Base-by-base conservation (phyloP, 176 grass and related monocot species). In the Musa acuminata region DNA sequence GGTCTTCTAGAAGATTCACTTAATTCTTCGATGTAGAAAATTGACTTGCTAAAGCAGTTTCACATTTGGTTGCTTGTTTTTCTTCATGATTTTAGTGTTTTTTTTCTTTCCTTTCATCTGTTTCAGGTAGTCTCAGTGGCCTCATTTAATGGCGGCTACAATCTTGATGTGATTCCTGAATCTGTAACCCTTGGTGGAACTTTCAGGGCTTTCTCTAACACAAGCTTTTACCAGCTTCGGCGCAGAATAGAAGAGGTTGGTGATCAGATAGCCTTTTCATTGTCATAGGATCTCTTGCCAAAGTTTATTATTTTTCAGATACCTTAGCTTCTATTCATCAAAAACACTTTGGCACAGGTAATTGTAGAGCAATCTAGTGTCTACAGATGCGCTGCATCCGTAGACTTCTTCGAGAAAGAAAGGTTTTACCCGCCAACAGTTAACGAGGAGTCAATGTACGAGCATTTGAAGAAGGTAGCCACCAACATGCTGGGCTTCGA, bases 391-490 rank as follows among this genome's bases (percentile, higher is more conserved):
- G 58, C 52, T 0, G 86, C 90, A 1, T 6, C 80, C 1, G 76
- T 91, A 24, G 91, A 99, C 82, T 99, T 99, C 84, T 99, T 99
- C 80, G 95, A 99, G 85, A 69, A 89, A 72, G 63, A 99, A 86
- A 91, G 95, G 63, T 99, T 99, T 86, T 99, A 99, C 84, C 91
- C 88, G 24, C 91, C 95, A 3, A 99, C 84, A 66, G 88, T 94
- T 62, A 99, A 99, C 70, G 76, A 99, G 75, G 59, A 84, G 19
- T 74, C 85, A 0, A 94, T 91, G 95, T 86, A 91, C 59, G 86
- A 62, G 20, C 95, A 91, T 72, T 76, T 99, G 0, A 91, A 79
- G 69, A 62, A 74, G 8, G 81, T 84, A 13, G 86, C 91, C 9
- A 0, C 74, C 8, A 64, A 82, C 51, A 81, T 99, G 0, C 85